A percentile compares a stretch with the other conserved stretches of the same genome.
These are phyloP conservation scores for Daedaleopsis sinensis DNA, from an alignment of 768 basidiomycete genomes.

Conservation along the genomic window DNA sequence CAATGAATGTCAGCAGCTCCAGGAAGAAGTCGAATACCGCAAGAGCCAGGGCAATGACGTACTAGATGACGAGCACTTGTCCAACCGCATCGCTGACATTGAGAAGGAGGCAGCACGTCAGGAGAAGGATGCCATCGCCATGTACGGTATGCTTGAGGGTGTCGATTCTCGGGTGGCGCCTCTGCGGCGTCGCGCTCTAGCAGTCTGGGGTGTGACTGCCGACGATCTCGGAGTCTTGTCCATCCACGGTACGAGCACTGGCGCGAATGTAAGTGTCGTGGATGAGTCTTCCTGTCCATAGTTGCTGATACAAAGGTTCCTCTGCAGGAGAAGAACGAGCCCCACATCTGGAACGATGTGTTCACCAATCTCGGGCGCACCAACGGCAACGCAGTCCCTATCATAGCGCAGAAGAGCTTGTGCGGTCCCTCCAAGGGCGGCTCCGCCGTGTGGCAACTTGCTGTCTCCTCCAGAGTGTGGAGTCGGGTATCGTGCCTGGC, in stretches of 20 bases:
- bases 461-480: slow-evolving; percentile 84
- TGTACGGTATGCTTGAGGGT: slow-evolving; percentile 95
- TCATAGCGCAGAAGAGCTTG: slow-evolving; percentile 96
- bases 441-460: slow-evolving; percentile 97
- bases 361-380: slow-evolving; percentile 88
- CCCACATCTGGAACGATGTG: slow-evolving; percentile 94
- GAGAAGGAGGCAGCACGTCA: slow-evolving; percentile 91
- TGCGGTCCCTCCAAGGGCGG: slow-evolving; percentile 99
- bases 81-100: slow-evolving; percentile 77
- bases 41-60: slow-evolving; percentile 53
- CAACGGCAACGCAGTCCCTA: slow-evolving; percentile 94
- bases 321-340: slow-evolving; percentile 91
- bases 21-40: slow-evolving; percentile 70
- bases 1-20: slow-evolving; percentile 85
- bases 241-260: slow-evolving; percentile 88
- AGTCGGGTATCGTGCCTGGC: slow-evolving; percentile 87
- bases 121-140: slow-evolving; percentile 90
- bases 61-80: slow-evolving; percentile 73
- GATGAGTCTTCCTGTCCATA: not conserved
- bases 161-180: slow-evolving; percentile 85
- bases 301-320: slow-evolving; percentile 14
- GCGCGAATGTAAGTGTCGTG: slow-evolving; percentile 61
- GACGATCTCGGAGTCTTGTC: slow-evolving; percentile 92
- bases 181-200: slow-evolving; percentile 91
- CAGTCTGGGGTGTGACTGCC: slow-evolving; percentile 93